These are phyloP conservation scores for Schizochytrium sp. DNA, from an alignment of 108 stramenopile species.

Conservation along the genomic window DNA sequence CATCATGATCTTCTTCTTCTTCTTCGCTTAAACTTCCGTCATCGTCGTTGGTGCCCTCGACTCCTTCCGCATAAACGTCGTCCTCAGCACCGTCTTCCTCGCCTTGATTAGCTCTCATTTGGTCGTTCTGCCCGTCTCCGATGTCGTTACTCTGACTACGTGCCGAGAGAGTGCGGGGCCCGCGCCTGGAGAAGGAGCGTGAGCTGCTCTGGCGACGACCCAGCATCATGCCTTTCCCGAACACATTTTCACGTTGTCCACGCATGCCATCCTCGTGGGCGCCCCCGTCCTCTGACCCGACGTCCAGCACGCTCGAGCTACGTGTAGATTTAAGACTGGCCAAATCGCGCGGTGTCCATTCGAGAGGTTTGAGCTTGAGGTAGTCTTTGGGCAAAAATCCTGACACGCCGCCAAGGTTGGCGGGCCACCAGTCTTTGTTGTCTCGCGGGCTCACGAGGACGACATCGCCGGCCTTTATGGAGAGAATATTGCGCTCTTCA, in stretches of 20 bases:
- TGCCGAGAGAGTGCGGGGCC: no score
- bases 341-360: background rate
- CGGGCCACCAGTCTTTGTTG: slow-evolving; percentile 16
- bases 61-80: background rate
- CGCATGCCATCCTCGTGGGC: background rate
- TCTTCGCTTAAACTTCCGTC: no score
- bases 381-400: background rate
- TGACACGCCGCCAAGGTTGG: background rate
- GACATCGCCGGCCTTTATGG: background rate
- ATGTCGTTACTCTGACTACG: no score
- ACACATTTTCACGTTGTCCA: no score
- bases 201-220: no score
- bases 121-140: no score
- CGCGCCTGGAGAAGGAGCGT: no score
- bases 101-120: background rate
- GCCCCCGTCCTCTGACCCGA: background rate
- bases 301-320: background rate
- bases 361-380: background rate
- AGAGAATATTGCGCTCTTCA: background rate
- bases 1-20: background rate
- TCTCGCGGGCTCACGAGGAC: slow-evolving; percentile 8
- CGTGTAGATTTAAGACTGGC: background rate
- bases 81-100: background rate
- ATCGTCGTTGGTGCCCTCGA: no score
- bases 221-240: no score